phyloP scores from a whole-genome alignment of 1,284 basidiomycete genomes.

The Cerrena zonata region DNA sequence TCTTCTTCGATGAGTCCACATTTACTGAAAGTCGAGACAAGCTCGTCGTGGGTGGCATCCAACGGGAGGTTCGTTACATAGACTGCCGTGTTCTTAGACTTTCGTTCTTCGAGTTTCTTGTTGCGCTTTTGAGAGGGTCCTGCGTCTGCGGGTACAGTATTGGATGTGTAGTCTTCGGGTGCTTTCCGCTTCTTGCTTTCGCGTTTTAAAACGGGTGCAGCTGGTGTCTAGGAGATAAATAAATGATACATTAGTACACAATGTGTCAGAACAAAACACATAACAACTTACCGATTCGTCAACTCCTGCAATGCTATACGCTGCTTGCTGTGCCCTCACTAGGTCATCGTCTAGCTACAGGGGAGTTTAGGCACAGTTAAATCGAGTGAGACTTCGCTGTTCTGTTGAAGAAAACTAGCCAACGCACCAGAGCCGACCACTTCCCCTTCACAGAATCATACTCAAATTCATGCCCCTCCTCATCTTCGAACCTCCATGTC shows the following conservation, averaged over 20 bases:
- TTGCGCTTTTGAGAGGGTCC: slow-evolving; percentile 60
- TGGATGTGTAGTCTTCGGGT: slow-evolving; percentile 68
- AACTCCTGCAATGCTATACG: slow-evolving; percentile 84
- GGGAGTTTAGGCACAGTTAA: not conserved
- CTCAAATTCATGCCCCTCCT: slow-evolving; percentile 84
- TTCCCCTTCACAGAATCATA: slow-evolving; percentile 69
- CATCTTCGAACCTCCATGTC: slow-evolving; percentile 86
- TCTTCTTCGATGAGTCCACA: slow-evolving; percentile 92
- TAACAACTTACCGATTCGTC: slow-evolving; percentile 74
- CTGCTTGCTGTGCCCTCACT: slow-evolving; percentile 82
- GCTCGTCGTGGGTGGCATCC: slow-evolving; percentile 71
- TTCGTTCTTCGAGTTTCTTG: slow-evolving; percentile 42
- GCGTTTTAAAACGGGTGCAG: slow-evolving; percentile 74
- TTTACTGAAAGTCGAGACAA: slow-evolving; percentile 79
- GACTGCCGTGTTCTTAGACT: slow-evolving; percentile 86
- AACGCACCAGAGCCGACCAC: slow-evolving; percentile 80
- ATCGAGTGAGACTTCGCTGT: not conserved
- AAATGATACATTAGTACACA: slow-evolving; percentile 1
- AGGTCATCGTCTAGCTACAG: slow-evolving; percentile 74
- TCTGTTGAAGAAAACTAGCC: not conserved
- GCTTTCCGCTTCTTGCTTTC: slow-evolving; percentile 80
- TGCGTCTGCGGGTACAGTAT: slow-evolving; percentile 37
- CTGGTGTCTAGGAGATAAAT: slow-evolving; percentile 67
- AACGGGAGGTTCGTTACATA: slow-evolving; percentile 84
- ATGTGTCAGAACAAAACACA: not conserved